phyloP scores from a whole-genome alignment of 306 rosid species.

The Pterocarpus santalinus region DNA sequence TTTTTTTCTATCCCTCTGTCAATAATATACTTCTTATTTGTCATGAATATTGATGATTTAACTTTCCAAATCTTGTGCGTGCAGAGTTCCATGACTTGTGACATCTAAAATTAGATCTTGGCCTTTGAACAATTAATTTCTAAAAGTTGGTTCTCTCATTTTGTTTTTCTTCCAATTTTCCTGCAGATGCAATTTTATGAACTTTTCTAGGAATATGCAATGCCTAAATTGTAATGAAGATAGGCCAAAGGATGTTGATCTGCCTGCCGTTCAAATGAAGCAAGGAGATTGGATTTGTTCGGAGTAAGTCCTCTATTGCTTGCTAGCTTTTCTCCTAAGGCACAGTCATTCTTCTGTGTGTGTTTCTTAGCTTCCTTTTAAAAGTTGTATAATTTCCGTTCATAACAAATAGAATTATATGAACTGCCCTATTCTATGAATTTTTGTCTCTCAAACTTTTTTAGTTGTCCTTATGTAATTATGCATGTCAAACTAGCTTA shows the following conservation, averaged over 20 bases:
- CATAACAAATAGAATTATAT: not conserved
- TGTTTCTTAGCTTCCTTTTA: conserved; percentile 16
- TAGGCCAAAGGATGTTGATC: conserved; percentile 59
- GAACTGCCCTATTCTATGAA: not conserved
- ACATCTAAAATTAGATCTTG: conserved; percentile 33
- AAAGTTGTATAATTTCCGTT: conserved; percentile 22
- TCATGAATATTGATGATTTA: conserved; percentile 31
- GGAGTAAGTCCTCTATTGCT: conserved; percentile 62
- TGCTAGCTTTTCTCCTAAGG: conserved; percentile 6
- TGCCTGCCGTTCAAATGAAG: conserved; percentile 59
- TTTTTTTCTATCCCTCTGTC: conserved; percentile 18
- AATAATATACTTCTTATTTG: conserved; percentile 19
- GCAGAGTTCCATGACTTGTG: conserved; percentile 25
- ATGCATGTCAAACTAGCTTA: conserved; percentile 39
- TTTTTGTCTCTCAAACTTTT: conserved; percentile 19
- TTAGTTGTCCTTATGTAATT: conserved; percentile 36
- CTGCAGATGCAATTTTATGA: conserved; percentile 86
- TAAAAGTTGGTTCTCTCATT: conserved; percentile 35
- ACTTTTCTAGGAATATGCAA: conserved; percentile 69
- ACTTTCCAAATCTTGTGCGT: not conserved
- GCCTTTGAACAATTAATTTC: conserved; percentile 17
- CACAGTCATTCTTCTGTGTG: conserved; percentile 6
- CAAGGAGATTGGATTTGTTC: conserved; percentile 90
- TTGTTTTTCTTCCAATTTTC: not conserved
- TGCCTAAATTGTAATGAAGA: conserved; percentile 75